These are phyloP conservation scores for Neospora caninum DNA, from an alignment of 169 alveolate species.

Conservation along the genomic window DNA sequence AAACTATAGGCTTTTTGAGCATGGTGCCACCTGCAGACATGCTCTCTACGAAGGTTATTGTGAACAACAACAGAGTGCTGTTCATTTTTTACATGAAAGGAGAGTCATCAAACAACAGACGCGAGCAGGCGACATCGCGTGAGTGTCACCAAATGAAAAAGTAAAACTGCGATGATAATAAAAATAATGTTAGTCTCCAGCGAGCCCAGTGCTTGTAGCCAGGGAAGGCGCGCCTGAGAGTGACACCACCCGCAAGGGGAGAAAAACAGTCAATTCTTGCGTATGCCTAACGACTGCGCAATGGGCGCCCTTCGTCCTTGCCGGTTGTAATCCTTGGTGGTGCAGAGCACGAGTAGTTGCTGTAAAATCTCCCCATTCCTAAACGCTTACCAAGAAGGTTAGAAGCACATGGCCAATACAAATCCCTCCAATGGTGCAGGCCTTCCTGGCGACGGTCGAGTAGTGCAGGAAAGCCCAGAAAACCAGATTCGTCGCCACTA, in stretches of 20 bases:
- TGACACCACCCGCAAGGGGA: background rate
- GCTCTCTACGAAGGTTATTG: background rate
- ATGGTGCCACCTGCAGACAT: too few relatives aligned
- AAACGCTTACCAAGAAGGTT: background rate
- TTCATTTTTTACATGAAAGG: background rate
- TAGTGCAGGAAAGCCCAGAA: background rate
- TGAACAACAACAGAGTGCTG: background rate
- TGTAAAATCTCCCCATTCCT: background rate
- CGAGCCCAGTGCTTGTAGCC: background rate
- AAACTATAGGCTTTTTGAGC: too few relatives aligned
- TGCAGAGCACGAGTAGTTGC: background rate
- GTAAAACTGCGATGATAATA: background rate
- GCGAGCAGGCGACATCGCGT: background rate
- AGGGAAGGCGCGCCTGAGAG: constrained; percentile 8
- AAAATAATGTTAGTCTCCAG: background rate
- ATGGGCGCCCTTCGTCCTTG: background rate
- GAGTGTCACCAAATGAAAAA: background rate
- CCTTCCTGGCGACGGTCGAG: background rate
- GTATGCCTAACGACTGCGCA: background rate
- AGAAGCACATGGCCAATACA: background rate
- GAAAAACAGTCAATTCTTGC: background rate
- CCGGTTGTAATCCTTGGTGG: background rate
- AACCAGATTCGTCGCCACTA: background rate
- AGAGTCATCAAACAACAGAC: background rate
- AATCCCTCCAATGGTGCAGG: background rate